Evolutionary conservation across 805 yeast species (phyloP), one percentile per base, ranked within the genome.

Genomic region (Kregervanrija delftensis): DNA sequence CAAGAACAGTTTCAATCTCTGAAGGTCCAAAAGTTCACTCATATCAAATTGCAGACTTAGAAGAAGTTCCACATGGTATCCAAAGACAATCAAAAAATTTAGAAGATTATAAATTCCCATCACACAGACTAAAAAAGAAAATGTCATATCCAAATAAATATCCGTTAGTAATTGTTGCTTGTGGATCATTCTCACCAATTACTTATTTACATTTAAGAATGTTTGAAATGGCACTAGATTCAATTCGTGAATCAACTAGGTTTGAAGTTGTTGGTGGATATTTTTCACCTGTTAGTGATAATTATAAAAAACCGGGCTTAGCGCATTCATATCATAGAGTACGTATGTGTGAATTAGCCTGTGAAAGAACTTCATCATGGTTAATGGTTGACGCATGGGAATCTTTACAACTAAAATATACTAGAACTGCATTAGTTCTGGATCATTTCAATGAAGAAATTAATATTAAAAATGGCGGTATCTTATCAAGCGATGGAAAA

Each of bases 311-410:
- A 65, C 88, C 87, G 37, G 99, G 99, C 0, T 70, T 93, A 43
- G 98, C 99, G 1, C 80, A 86, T 0, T 73, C 97, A 0, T 74
- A 73, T 49, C 96, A 93, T 63, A 77, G 99, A 46, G 99, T 93
- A 10, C 74, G 98, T 43, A 93, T 93, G 99, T 89, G 99, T 66
- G 99, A 93, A 63, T 72, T 93, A 59, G 98, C 97, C 0, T 90
- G 99, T 65, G 99, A 93, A 61, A 74, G 99, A 57, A 93, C 99
- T 0, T 81, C 93, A 4, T 81, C 91, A 28, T 93, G 99, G 99
- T 73, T 93, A 35, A 93, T 93, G 99, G 99, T 93, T 30, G 99
- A 93, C 63, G 97, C 98, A 1, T 93, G 99, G 99, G 99, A 93
- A 67, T 83, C 95, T 3, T 71, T 93, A 48, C 99, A 93, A 65